Evolutionary conservation across 345 rosid species (phyloP).

Genomic region (Laguncularia racemosa): DNA sequence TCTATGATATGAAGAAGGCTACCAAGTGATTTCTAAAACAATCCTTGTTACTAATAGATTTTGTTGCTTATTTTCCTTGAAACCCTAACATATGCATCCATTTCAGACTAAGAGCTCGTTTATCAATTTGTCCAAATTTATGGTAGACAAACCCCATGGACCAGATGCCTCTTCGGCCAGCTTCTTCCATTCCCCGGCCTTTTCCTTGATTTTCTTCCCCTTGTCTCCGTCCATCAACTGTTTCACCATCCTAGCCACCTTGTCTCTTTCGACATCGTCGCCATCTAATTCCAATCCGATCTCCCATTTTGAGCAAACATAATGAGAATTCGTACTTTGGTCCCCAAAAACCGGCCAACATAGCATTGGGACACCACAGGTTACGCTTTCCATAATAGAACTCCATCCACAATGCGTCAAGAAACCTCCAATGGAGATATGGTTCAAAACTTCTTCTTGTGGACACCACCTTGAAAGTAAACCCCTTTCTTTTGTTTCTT

Average conservation of each 20-base stretch:
- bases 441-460: conserved; percentile 6
- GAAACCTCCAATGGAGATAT: conserved; percentile 8
- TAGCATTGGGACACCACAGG: conserved; percentile 4
- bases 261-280: conserved; percentile 2
- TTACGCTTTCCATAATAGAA: conserved; percentile 3
- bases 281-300: conserved; percentile 3
- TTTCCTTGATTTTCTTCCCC: conserved; percentile 3
- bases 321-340: conserved; percentile 1
- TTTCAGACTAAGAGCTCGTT: conserved; percentile 1
- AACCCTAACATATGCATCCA: too few relatives aligned
- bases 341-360: conserved; percentile 8
- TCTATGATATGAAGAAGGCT: too few relatives aligned
- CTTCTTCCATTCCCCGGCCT: conserved; percentile 1
- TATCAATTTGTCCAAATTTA: not conserved
- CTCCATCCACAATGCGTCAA: conserved; percentile 10
- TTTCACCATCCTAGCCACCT: conserved; percentile 7
- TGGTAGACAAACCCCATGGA: not conserved
- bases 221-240: conserved; percentile 8
- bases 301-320: conserved; percentile 2
- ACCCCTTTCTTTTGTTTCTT: conserved; percentile 5
- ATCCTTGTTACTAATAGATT: too few relatives aligned
- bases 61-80: too few relatives aligned
- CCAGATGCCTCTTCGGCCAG: conserved; percentile 5
- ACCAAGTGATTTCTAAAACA: too few relatives aligned
- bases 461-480: conserved; percentile 4